Evolutionary conservation across 805 yeast species (phyloP).

Genomic region (Ogataea angusta): DNA sequence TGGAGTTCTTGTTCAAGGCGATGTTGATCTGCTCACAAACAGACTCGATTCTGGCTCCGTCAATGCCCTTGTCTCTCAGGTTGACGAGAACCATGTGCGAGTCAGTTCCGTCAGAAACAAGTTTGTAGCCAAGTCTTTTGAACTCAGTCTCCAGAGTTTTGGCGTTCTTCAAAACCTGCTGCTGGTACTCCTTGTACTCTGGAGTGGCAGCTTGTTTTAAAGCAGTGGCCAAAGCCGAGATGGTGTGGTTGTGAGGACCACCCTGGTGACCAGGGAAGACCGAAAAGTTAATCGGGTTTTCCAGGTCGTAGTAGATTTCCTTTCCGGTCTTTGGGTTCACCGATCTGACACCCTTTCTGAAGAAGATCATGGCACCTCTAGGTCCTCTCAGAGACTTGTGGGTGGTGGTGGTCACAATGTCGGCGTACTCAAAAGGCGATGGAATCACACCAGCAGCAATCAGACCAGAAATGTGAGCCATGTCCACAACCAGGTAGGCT

Average conservation of each 20-base stretch:
- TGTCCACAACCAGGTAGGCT: constrained; percentile 92
- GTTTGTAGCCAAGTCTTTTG: constrained; percentile 65
- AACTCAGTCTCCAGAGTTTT: constrained; percentile 75
- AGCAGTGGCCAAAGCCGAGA: constrained; percentile 95
- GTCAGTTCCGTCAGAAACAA: constrained; percentile 95
- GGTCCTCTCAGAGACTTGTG: constrained; percentile 99
- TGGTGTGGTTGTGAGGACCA: constrained; percentile 99
- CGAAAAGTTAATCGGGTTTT: constrained; percentile 92
- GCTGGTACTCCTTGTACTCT: constrained; percentile 87
- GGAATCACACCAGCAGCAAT: constrained; percentile 95
- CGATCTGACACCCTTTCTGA: constrained; percentile 91
- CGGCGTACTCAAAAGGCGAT: constrained; percentile 95
- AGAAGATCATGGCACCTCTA: constrained; percentile 99
- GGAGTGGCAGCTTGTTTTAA: constrained; percentile 90
- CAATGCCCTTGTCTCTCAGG: constrained; percentile 84
- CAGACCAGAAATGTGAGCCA: constrained; percentile 98
- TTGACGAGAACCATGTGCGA: constrained; percentile 93
- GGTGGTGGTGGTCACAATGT: constrained; percentile 96
- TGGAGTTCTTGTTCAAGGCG: constrained; percentile 95
- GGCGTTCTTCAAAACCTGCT: constrained; percentile 85
- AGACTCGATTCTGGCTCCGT: constrained; percentile 96
- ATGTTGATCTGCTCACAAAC: constrained; percentile 92
- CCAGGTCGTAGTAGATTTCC: constrained; percentile 87
- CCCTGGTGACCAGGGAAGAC: constrained; percentile 99
- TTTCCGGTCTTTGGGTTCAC: constrained; percentile 87